Percentiles rank a stretch among this genome's conserved stretches.
These are phyloP conservation scores for Citrullus colocynthis DNA, from an alignment of 306 rosid genomes.

Conservation along the genomic window DNA sequence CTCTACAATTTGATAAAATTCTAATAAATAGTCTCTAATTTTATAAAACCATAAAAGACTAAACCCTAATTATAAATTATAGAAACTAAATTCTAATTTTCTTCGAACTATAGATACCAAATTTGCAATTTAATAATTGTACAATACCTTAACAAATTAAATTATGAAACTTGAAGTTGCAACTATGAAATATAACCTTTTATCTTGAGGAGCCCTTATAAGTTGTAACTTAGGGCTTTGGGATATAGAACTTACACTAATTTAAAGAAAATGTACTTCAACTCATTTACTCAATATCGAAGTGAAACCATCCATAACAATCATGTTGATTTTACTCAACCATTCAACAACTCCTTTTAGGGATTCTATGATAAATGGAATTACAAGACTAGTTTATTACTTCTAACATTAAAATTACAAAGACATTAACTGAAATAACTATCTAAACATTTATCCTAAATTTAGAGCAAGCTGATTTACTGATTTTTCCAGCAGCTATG, in stretches of 20 bases:
- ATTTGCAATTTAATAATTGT: too few relatives aligned
- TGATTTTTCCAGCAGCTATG: neutral
- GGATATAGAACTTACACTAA: neutral
- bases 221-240: neutral
- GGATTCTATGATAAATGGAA: neutral
- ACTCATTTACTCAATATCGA: neutral
- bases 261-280: neutral
- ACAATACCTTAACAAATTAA: too few relatives aligned
- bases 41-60: too few relatives aligned
- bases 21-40: too few relatives aligned
- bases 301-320: neutral
- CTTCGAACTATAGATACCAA: too few relatives aligned
- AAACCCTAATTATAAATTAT: too few relatives aligned
- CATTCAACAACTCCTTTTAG: neutral
- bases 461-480: neutral
- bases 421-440: neutral
- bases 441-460: neutral
- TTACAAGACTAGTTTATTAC: neutral
- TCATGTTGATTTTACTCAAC: neutral
- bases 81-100: too few relatives aligned
- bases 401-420: neutral
- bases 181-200: neutral
- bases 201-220: neutral
- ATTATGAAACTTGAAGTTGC: neutral
- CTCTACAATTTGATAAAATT: too few relatives aligned